Percentiles rank a stretch among this genome's conserved stretches.
phyloP scores from a whole-genome alignment of 1,139 yeast genomes.

The Saccharomyces pastorianus region DNA sequence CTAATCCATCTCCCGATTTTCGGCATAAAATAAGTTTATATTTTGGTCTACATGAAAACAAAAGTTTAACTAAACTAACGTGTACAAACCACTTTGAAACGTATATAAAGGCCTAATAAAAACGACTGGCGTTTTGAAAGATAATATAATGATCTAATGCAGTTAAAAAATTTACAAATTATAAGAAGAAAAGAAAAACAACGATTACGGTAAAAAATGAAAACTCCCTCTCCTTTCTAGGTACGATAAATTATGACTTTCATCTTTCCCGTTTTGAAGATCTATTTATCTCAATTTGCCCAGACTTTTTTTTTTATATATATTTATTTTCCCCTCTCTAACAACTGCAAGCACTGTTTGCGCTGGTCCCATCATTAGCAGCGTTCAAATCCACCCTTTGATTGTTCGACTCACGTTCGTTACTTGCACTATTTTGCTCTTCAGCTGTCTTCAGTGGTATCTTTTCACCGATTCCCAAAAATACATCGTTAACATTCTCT shows the following conservation, averaged over 20 bases:
- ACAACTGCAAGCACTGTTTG: slow-evolving; percentile 5
- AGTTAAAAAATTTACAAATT: neutral
- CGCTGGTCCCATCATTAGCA: neutral
- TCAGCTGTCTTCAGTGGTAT: slow-evolving; percentile 2
- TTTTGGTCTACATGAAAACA: neutral
- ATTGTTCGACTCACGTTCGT: slow-evolving; percentile 1
- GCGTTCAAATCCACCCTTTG: slow-evolving; percentile 4
- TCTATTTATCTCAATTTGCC: neutral
- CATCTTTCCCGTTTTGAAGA: neutral
- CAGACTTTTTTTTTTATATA: neutral
- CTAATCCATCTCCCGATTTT: neutral
- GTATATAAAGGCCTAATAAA: neutral
- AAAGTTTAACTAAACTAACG: neutral
- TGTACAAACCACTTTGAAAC: too few species aligned
- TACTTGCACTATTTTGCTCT: slow-evolving; percentile 3
- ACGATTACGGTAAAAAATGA: neutral
- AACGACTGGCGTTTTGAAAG: neutral
- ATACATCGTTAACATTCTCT: slow-evolving; percentile 85
- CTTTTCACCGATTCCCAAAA: slow-evolving; percentile 79
- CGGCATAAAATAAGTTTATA: neutral
- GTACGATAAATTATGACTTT: neutral
- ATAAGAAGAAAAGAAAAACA: neutral
- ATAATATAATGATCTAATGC: neutral
- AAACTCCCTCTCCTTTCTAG: neutral
- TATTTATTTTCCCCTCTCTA: neutral